These are phyloP conservation scores for Dictyostelium capitatum DNA, from an alignment of 78 protist species.

Conservation along the genomic window DNA sequence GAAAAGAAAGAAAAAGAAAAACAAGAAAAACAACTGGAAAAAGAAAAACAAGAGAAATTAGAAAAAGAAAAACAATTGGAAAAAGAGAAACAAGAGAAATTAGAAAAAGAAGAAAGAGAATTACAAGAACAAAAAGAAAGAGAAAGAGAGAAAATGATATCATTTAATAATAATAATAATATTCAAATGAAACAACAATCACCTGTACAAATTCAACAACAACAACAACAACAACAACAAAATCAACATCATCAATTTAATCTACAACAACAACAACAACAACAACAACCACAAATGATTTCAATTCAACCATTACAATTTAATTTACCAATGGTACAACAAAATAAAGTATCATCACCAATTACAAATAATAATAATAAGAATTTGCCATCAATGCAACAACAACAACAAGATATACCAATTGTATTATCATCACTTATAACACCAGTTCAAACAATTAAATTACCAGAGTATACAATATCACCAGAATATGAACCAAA, in stretches of 20 bases:
- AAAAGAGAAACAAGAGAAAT: not conserved
- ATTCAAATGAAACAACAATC: not conserved
- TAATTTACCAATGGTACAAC: not conserved
- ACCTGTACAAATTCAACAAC: not conserved
- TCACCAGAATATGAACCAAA: slow-evolving; percentile 18
- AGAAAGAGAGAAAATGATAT: not conserved
- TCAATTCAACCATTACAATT: not conserved
- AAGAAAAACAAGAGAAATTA: not conserved
- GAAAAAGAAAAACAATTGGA: not conserved
- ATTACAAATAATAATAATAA: not conserved
- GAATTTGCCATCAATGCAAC: not conserved
- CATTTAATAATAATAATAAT: not conserved
- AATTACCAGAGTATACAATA: slow-evolving; percentile 15
- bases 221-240: not conserved
- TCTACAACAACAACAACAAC: slow-evolving; percentile 13
- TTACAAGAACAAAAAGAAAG: not conserved
- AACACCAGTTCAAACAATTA: not conserved
- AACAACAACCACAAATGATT: not conserved
- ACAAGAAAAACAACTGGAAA: not conserved
- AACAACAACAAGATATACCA: slow-evolving; percentile 12
- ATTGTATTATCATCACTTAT: slow-evolving; percentile 6
- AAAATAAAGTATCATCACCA: not conserved
- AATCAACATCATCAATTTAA: not conserved
- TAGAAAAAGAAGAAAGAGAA: not conserved
- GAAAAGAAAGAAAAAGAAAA: slow-evolving; percentile 10